Conservation (phyloP, 2,329 filamentous ascomycete species). For the Spiromastix sp. region DNA sequence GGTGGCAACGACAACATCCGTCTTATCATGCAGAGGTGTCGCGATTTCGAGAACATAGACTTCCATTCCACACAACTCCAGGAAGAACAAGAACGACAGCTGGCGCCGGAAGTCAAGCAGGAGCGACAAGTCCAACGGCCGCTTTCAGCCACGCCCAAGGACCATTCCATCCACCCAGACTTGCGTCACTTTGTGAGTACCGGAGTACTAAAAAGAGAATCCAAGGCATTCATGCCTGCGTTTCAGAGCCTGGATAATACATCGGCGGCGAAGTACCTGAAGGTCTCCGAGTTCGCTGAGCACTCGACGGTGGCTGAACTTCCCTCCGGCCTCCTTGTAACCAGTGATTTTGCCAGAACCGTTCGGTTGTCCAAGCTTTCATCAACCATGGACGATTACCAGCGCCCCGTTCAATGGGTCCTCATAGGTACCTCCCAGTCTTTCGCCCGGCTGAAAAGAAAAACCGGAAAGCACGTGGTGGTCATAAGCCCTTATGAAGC, state of each 20-base stretch:
- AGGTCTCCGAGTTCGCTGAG: conserved; percentile 22
- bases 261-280: conserved; percentile 1
- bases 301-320: too few species aligned
- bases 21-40: conserved; percentile 14
- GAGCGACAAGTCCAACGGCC: conserved; percentile 48
- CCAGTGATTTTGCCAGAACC: conserved; percentile 41
- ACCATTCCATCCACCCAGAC: conserved; percentile 34
- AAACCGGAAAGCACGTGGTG: too few species aligned
- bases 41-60: conserved; percentile 22
- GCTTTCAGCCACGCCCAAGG: conserved; percentile 22
- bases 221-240: conserved; percentile 30
- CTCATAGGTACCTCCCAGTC: conserved; percentile 22
- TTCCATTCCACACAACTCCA: conserved; percentile 33
- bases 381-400: conserved; percentile 35
- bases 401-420: conserved; percentile 48
- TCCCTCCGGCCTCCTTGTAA: conserved; percentile 35
- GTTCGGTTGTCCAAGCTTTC: conserved; percentile 20
- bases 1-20: background rate
- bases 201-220: conserved; percentile 1
- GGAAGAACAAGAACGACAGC: conserved; percentile 55
- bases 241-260: conserved; percentile 36
- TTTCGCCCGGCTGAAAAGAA: background rate
- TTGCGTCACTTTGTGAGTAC: conserved; percentile 20
- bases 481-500: conserved; percentile 54
- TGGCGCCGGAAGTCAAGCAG: conserved; percentile 52